A percentile compares a stretch with the other conserved stretches of the same genome.
Evolutionary conservation across 208 protist species (phyloP).

Genomic region (Leishmania guyanensis): DNA sequence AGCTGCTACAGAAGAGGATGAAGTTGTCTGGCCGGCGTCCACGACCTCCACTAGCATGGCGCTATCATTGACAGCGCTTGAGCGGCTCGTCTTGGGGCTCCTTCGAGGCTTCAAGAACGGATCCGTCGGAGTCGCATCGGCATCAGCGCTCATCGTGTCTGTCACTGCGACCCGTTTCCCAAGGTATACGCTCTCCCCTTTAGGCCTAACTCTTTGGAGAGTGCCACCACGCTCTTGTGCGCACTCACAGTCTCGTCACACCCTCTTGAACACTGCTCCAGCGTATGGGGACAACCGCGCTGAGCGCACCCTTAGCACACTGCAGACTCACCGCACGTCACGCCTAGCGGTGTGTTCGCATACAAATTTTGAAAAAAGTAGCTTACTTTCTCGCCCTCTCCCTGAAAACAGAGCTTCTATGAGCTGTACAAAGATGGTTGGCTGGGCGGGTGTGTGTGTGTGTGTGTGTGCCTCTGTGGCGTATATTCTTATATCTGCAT

Average conservation of each 20-base stretch:
- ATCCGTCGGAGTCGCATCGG: constrained; percentile 9
- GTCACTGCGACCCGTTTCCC: background rate
- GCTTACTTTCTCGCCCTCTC: background rate
- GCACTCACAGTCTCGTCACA: background rate
- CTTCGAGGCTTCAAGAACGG: constrained; percentile 26
- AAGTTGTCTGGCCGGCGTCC: background rate
- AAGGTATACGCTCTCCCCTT: background rate
- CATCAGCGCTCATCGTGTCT: constrained; percentile 2
- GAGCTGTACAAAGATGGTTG: background rate
- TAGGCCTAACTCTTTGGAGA: background rate
- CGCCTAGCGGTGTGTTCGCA: background rate
- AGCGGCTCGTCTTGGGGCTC: background rate
- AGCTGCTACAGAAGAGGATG: background rate
- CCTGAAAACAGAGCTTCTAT: background rate
- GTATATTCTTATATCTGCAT: background rate
- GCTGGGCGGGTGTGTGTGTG: constrained; percentile 10
- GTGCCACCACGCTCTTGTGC: background rate
- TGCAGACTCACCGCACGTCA: background rate
- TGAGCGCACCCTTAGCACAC: background rate
- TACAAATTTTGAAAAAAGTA: background rate
- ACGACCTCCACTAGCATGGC: background rate
- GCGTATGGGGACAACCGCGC: background rate
- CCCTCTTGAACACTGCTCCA: background rate
- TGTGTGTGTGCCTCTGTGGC: constrained; percentile 6
- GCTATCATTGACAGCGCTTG: background rate